Evolutionary conservation across 2,329 filamentous ascomycete genomes (phyloP), one percentile per base, ranked within the genome.

Genomic region (Colletotrichum tamarilloi): DNA sequence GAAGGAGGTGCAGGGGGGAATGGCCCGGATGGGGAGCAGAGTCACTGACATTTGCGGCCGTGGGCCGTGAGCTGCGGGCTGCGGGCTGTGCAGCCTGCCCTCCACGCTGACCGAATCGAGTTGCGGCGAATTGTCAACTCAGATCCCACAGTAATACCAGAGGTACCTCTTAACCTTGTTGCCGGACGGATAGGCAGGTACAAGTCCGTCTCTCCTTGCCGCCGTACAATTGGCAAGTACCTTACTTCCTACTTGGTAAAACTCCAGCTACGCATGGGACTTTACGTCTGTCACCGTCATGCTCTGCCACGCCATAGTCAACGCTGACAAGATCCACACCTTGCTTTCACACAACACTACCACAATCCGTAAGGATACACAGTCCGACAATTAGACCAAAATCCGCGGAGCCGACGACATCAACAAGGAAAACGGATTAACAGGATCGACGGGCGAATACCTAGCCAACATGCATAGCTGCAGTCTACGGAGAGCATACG

Each of bases 261-360:
- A n/a, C 9, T 30, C 42, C 26, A 52, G 30, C 26, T 12, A 26
- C 32, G n/a, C 59, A 72, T 46, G 66, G 59, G 42, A 60, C 42
- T 35, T 22, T 55, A 30, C 59, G 53, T 56, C 70, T 55, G 66
- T 64, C 55, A 46, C n/a, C 53, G 28, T 72, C 35, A 62, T 68
- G 69, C 64, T 68, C 64, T 62, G 69, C 69, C 65, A 72, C 70
- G 67, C 70, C 66, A 30, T 55, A 53, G 59, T 38, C 64, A 52
- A 69, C 59, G 5, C 52, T 49, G 19, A 49, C 42, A 49, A 9
- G 42, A 49, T n/a, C 42, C 42, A 49, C 42, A 49, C 42, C 16
- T 11, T 19, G 19, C 42, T n/a, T 1, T 9, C 42, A n/a, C 16
- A 19, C 5, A 7, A n/a, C 7, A n/a, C 19, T 49, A 49, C 42